Conservation (phyloP, 345 rosid genomes). For the Salix exigua region DNA sequence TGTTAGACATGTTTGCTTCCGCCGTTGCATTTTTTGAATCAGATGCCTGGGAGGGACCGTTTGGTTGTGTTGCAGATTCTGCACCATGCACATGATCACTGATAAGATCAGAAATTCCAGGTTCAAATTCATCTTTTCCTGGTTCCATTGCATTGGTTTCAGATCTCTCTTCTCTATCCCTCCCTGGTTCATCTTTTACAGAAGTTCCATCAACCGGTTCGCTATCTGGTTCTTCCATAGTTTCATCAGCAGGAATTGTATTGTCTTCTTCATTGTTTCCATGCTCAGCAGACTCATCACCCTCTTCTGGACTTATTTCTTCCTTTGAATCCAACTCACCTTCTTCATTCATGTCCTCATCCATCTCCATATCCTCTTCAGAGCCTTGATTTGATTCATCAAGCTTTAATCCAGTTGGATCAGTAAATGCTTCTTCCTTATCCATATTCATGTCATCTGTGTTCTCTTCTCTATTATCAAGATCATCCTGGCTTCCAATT, state of each 20-base stretch:
- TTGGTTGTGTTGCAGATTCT: slow-evolving; percentile 55
- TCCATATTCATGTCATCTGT: slow-evolving; percentile 52
- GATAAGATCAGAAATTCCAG: slow-evolving; percentile 33
- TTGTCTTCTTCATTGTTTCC: slow-evolving; percentile 35
- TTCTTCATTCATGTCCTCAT: slow-evolving; percentile 36
- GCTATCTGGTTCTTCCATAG: slow-evolving; percentile 35
- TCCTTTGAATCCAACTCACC: slow-evolving; percentile 44
- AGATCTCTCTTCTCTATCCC: slow-evolving; percentile 38
- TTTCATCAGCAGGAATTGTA: slow-evolving; percentile 40
- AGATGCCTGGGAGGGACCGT: slow-evolving; percentile 37
- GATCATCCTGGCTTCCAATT: slow-evolving; percentile 42
- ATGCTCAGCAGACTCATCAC: slow-evolving; percentile 39
- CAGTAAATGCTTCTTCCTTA: slow-evolving; percentile 63
- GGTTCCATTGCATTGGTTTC: slow-evolving; percentile 36
- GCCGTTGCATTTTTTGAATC: slow-evolving; percentile 42
- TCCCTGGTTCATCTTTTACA: slow-evolving; percentile 36
- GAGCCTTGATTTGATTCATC: slow-evolving; percentile 44
- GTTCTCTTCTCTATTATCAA: slow-evolving; percentile 41
- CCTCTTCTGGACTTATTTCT: slow-evolving; percentile 45
- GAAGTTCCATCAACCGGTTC: slow-evolving; percentile 41
- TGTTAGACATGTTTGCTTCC: slow-evolving; percentile 43
- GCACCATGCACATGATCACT: slow-evolving; percentile 40
- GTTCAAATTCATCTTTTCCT: slow-evolving; percentile 36
- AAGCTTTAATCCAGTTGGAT: slow-evolving; percentile 54
- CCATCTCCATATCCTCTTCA: slow-evolving; percentile 51